A percentile compares a stretch with the other conserved stretches of the same genome.
phyloP scores from a whole-genome alignment of 495 filamentous ascomycete species.

The Hypoxylon fragiforme region DNA sequence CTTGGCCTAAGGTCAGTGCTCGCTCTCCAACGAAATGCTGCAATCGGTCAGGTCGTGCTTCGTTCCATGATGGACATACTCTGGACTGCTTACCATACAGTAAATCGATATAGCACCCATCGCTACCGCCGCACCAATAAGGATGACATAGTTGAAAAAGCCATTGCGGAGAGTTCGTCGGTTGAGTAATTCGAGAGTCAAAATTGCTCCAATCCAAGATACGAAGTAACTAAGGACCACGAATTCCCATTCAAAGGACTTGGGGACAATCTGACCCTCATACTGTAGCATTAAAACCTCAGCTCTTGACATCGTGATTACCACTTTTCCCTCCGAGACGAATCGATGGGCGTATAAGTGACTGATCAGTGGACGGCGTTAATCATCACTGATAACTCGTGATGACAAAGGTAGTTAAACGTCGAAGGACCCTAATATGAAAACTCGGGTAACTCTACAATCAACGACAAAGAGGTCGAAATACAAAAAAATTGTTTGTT shows the following conservation, averaged over 20 bases:
- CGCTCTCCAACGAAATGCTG: slow-evolving; percentile 83
- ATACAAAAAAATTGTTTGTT: too few relatives aligned
- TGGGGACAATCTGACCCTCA: slow-evolving; percentile 50
- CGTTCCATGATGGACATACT: background rate
- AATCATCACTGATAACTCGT: slow-evolving; percentile 7
- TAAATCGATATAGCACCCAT: slow-evolving; percentile 84
- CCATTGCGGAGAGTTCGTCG: slow-evolving; percentile 69
- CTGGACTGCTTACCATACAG: slow-evolving; percentile 49
- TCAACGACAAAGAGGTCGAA: too few relatives aligned
- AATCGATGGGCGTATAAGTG: slow-evolving; percentile 6
- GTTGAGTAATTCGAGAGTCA: slow-evolving; percentile 82
- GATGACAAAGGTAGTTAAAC: background rate
- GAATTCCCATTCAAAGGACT: slow-evolving; percentile 62
- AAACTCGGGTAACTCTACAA: too few relatives aligned
- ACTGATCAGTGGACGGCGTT: slow-evolving; percentile 2
- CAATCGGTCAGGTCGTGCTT: slow-evolving; percentile 6
- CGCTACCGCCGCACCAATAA: slow-evolving; percentile 68
- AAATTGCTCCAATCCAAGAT: slow-evolving; percentile 73
- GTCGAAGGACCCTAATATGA: too few relatives aligned
- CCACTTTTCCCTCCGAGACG: background rate
- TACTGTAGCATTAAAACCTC: slow-evolving; percentile 25
- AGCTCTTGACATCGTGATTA: slow-evolving; percentile 23
- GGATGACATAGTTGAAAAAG: slow-evolving; percentile 71
- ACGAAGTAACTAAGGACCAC: slow-evolving; percentile 77
- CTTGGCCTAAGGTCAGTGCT: slow-evolving; percentile 69